phyloP scores from a whole-genome alignment of 129 eudicot species.

The Helichrysum umbraculigerum region DNA sequence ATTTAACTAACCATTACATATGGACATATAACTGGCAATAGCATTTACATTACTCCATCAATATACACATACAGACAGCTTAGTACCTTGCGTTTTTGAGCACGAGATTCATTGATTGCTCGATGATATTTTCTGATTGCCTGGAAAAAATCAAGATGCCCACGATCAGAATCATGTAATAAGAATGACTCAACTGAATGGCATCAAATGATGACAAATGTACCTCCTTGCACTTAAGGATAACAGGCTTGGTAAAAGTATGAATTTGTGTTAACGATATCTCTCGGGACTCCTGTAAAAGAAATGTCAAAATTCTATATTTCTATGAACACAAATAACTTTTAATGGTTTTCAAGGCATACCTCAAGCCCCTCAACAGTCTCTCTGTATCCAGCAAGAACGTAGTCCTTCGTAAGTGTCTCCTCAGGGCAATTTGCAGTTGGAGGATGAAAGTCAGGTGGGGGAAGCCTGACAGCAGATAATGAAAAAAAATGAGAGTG shows the following conservation, averaged over 20 bases:
- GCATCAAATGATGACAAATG: conserved; percentile 11
- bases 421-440: conserved; percentile 91
- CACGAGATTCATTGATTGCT: conserved; percentile 98
- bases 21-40: not conserved
- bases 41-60: not conserved
- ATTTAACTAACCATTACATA: conserved; percentile 15
- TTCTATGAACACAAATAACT: not conserved
- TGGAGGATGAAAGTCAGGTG: conserved; percentile 93
- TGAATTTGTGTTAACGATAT: conserved; percentile 77
- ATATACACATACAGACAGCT: not conserved
- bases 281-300: conserved; percentile 86
- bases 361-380: conserved; percentile 99
- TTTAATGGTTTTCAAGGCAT: conserved; percentile 5
- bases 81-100: conserved; percentile 88
- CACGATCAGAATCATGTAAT: not conserved
- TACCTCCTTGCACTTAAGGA: conserved; percentile 86
- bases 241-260: conserved; percentile 61
- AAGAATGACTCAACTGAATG: not conserved
- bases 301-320: not conserved
- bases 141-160: conserved; percentile 45
- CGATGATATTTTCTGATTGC: conserved; percentile 87
- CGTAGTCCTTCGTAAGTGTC: conserved; percentile 88
- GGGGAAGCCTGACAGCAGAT: conserved; percentile 67
- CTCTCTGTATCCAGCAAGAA: conserved; percentile 90
- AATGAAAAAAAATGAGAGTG: not conserved